Conservation (phyloP, 352 stramenopile species). For the Phytophthora nicotianae region DNA sequence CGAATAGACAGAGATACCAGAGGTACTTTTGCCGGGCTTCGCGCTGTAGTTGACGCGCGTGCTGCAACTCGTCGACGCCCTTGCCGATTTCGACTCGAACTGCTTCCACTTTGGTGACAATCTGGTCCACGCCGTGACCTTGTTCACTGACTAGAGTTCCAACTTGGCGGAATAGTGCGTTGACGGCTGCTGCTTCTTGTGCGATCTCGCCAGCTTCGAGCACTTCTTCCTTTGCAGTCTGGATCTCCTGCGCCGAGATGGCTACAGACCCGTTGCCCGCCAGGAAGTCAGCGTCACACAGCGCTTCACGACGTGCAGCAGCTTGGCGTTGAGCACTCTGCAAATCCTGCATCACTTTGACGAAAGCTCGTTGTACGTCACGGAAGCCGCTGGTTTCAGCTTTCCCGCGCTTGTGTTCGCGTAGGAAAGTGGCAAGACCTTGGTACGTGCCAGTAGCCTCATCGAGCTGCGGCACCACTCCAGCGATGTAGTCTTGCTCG, state of each 20-base stretch:
- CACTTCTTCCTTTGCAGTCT: constrained; percentile 81
- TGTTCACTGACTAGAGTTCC: constrained; percentile 66
- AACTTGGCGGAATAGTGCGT: constrained; percentile 73
- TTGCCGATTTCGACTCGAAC: constrained; percentile 78
- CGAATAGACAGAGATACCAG: constrained; percentile 41
- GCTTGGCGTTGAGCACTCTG: constrained; percentile 64
- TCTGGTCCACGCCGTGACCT: constrained; percentile 72
- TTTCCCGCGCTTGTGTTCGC: constrained; percentile 62
- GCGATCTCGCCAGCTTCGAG: constrained; percentile 67
- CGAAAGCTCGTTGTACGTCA: constrained; percentile 62
- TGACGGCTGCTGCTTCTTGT: constrained; percentile 66
- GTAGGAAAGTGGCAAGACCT: constrained; percentile 61
- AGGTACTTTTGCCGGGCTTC: constrained; percentile 73
- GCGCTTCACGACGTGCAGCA: constrained; percentile 54
- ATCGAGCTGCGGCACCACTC: constrained; percentile 57
- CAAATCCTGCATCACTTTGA: constrained; percentile 72
- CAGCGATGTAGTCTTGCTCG: constrained; percentile 60
- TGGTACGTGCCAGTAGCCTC: constrained; percentile 69
- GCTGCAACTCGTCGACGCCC: constrained; percentile 70
- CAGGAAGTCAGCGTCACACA: constrained; percentile 79
- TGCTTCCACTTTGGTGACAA: constrained; percentile 73
- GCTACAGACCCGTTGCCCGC: constrained; percentile 38
- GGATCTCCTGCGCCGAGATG: constrained; percentile 68
- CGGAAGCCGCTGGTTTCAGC: constrained; percentile 54
- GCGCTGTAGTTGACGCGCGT: constrained; percentile 61